Evolutionary conservation across 495 filamentous ascomycete genomes (phyloP), one percentile per base, ranked within the genome.

Genomic region (Pyrenopolyporus hunteri): DNA sequence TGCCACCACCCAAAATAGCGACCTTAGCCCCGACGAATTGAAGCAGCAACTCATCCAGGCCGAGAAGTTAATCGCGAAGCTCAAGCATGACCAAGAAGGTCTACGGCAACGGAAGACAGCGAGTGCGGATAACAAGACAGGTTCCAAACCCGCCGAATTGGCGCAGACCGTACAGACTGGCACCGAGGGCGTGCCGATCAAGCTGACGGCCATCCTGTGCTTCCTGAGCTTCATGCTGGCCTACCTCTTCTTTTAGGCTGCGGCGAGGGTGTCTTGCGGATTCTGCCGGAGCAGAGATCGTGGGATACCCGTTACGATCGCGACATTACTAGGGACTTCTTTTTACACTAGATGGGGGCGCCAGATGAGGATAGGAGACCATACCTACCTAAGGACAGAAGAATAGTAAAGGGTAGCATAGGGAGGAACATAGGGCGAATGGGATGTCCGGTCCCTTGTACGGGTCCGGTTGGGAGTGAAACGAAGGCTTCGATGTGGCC

Each of bases 181-280:
- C 48, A 85, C 85, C 33, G 80, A 86, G 25, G 93, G 93, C 20
- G 92, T 98, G n/a, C 87, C 94, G 0, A 82, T 98, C 37, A 88
- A 92, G 73, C 82, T 91, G 46, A 89, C 89, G 47, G 94, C 94
- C 17, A 80, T 80, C 10, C 77, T 98, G 43, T 98, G 94, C 67
- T 78, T 98, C 73, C 57, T 93, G 53, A 88, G 90, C 76, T 98
- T 98, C 77, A 76, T 98, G 71, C 80, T 98, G 66, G 95, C 90
- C 2, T 98, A 96, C 73, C 82, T 97, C 66, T 90, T 98, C 75
- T 98, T 98, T 72, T 98, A 85, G 54, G 37, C 19, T 45, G 46
- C 14, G 36, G 32, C 23, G 40, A 40, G 14, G 43, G 6, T 54
- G 20, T 36, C 26, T 49, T 39, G 13, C 19, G 33, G 52, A 37